A percentile compares a stretch with the other conserved stretches of the same genome.
Conservation (phyloP, 495 filamentous ascomycete species). For the Cercophora newfieldiana region DNA sequence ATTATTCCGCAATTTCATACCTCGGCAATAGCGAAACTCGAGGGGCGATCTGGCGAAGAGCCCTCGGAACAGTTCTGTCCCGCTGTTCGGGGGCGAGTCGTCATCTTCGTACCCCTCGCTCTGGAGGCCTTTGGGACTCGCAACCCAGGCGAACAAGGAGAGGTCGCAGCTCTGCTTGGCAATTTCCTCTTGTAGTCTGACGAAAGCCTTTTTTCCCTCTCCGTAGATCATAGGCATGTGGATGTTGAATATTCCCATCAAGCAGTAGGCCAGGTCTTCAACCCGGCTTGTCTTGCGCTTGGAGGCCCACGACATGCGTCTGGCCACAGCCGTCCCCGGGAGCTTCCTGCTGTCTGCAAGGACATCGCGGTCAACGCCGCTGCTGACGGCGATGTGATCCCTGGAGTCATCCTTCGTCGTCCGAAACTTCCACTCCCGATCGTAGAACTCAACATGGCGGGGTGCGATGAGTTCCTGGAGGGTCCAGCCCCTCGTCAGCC, state of each 20-base stretch:
- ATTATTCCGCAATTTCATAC: not conserved
- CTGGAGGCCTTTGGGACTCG: not conserved
- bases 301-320: not conserved
- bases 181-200: not conserved
- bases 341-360: not conserved
- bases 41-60: not conserved
- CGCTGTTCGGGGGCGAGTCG: not conserved
- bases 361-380: not conserved
- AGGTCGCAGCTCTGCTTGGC: not conserved
- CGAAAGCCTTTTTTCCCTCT: not conserved
- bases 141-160: not conserved
- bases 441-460: not conserved
- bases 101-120: not conserved
- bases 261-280: not conserved
- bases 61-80: not conserved
- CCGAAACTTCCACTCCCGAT: not conserved
- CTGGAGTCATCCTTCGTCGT: not conserved
- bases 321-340: not conserved
- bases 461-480: not conserved
- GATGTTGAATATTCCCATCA: not conserved
- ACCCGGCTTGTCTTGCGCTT: not conserved
- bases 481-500: not conserved
- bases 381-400: not conserved
- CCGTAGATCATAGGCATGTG: not conserved
- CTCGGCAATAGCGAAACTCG: not conserved